These are phyloP conservation scores for Dothideomycetidae sp. DNA, from an alignment of 2,329 filamentous ascomycete species.

Conservation along the genomic window DNA sequence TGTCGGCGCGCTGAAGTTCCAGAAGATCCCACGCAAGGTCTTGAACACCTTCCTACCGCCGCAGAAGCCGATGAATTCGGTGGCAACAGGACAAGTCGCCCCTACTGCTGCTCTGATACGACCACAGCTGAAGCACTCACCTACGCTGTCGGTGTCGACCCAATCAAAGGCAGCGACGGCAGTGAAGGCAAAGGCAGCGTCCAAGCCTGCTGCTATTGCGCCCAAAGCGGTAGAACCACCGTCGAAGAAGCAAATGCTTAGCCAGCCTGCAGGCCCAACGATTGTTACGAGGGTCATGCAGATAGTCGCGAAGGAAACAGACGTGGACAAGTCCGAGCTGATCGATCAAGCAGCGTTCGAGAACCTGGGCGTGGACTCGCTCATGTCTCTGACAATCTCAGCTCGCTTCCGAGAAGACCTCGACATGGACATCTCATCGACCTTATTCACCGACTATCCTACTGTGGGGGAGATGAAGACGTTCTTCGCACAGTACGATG, in stretches of 20 bases:
- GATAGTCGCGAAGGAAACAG: conserved; percentile 53
- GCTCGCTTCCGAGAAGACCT: conserved; percentile 48
- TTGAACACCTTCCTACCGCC: conserved; percentile 55
- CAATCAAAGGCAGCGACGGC: conserved; percentile 12
- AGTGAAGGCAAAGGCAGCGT: conserved; percentile 10
- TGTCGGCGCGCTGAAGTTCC: conserved; percentile 50
- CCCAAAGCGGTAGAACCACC: conserved; percentile 25
- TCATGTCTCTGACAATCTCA: conserved; percentile 47
- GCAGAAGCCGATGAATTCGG: conserved; percentile 25
- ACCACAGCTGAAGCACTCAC: conserved; percentile 20
- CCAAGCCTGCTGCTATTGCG: conserved; percentile 8
- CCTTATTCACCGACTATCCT: conserved; percentile 45
- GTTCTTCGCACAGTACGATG: conserved; percentile 37
- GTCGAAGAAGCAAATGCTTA: conserved; percentile 32
- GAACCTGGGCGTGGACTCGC: conserved; percentile 47
- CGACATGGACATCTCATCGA: conserved; percentile 43
- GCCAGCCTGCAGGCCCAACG: conserved; percentile 34
- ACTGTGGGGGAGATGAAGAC: conserved; percentile 48
- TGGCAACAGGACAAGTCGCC: conserved; percentile 24
- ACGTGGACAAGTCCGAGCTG: conserved; percentile 43
- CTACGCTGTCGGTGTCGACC: conserved; percentile 13
- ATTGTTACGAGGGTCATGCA: conserved; percentile 43
- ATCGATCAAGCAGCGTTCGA: conserved; percentile 47
- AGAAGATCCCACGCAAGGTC: conserved; percentile 50
- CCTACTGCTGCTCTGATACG: conserved; percentile 21